These are phyloP conservation scores for Salvia sclarea DNA, from an alignment of 305 asterid genomes.

Conservation along the genomic window DNA sequence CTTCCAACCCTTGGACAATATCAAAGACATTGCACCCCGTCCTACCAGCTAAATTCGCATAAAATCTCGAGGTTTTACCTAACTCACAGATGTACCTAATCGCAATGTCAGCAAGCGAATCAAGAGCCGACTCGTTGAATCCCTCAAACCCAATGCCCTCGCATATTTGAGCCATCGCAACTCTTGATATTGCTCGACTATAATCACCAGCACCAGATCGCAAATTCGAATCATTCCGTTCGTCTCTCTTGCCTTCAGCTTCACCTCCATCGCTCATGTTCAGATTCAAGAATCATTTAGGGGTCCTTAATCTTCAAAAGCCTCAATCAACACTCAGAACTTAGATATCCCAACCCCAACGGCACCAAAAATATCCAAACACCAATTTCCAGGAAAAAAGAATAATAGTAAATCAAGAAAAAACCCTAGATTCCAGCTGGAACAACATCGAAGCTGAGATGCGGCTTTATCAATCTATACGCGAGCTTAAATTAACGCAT, in stretches of 20 bases:
- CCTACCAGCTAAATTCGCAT: conserved; percentile 80
- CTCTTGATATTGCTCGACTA: conserved; percentile 67
- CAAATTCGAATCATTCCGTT: conserved; percentile 34
- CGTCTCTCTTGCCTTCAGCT: conserved; percentile 60
- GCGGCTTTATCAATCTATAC: conserved; percentile 6
- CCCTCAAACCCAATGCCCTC: conserved; percentile 75
- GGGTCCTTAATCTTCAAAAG: conserved; percentile 35
- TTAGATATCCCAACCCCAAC: conserved; percentile 22
- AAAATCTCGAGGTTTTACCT: conserved; percentile 64
- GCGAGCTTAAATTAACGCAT: conserved; percentile 2
- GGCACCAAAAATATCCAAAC: conserved; percentile 18
- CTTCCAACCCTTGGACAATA: conserved; percentile 66
- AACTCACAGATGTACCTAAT: conserved; percentile 73
- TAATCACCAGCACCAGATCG: conserved; percentile 54
- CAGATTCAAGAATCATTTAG: conserved; percentile 69
- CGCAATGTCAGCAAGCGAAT: conserved; percentile 73
- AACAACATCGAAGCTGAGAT: conserved; percentile 24
- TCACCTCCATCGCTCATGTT: conserved; percentile 89
- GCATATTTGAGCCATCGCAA: conserved; percentile 85
- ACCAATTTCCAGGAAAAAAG: neutral
- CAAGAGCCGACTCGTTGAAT: conserved; percentile 80
- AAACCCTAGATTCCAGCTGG: conserved; percentile 44
- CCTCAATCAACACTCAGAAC: conserved; percentile 32
- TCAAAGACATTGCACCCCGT: conserved; percentile 76
- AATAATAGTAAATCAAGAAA: conserved; percentile 24